phyloP scores from a whole-genome alignment of 1,284 basidiomycete genomes.

The Inonotus hispidus region DNA sequence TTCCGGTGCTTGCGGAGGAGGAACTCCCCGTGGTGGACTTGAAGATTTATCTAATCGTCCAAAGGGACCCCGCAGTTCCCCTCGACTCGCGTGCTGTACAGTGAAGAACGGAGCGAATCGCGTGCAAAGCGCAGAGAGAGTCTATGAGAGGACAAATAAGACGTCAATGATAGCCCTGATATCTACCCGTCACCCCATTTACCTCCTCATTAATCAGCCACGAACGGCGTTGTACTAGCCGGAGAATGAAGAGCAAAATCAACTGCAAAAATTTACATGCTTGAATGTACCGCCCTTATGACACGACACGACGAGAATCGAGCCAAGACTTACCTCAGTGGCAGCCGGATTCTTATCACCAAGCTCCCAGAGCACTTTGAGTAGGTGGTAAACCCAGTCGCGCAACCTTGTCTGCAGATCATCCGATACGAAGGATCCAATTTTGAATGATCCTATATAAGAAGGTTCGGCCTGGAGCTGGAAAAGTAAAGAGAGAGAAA shows the following conservation, averaged over 20 bases:
- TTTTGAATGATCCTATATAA: constrained; percentile 47
- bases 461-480: constrained; percentile 59
- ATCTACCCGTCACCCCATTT: constrained; percentile 20
- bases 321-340: constrained; percentile 46
- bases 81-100: constrained; percentile 64
- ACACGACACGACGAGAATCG: constrained; percentile 18
- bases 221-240: constrained; percentile 52
- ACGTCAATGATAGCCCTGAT: constrained; percentile 18
- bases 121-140: constrained; percentile 39
- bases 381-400: constrained; percentile 65
- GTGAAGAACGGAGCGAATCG: constrained; percentile 75
- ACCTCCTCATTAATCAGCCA: constrained; percentile 40
- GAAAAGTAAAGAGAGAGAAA: constrained; percentile 12
- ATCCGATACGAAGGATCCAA: constrained; percentile 28
- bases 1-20: constrained; percentile 8
- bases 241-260: constrained; percentile 59
- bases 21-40: constrained; percentile 17
- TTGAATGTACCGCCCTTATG: background rate
- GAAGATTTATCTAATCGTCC: constrained; percentile 44
- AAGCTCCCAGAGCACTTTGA: constrained; percentile 80
- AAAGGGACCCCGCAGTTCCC: constrained; percentile 70
- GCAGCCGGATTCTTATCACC: constrained; percentile 49
- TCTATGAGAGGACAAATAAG: constrained; percentile 30
- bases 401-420: constrained; percentile 37
- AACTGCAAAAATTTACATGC: constrained; percentile 33